Evolutionary conservation across 176 grass and related monocot genomes (phyloP), one percentile per base, ranked within the genome.

Genomic region (Dactylis glomerata): DNA sequence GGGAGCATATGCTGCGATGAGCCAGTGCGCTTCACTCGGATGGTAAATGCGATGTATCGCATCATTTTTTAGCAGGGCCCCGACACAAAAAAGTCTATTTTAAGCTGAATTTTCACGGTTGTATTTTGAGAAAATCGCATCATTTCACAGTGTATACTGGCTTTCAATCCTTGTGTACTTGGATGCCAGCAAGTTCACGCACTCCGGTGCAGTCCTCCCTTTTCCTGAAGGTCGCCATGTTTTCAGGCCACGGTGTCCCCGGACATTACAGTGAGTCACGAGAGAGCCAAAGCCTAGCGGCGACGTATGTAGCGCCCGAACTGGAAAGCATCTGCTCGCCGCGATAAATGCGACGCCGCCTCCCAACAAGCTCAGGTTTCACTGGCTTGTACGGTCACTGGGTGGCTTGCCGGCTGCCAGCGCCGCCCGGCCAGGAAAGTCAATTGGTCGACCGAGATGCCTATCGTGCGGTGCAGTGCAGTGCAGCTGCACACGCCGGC

Each of bases 281-380:
- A 17, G 63, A 9, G 84, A 85, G 84, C 89, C 46, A 87, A 68
- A 68, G 84, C 47, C 84, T 87, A 90, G 5, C 22, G 30, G 45
- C 59, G 36, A 8, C 8, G 52, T 47, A 32, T 84, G 81, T 73
- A 68, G 84, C 89, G 80, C 89, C 85, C 42, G 47, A 91, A 91
- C 42, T 76, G 85, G 89, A 81, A 91, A 76, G 81, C 76, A 46
- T 13, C 79, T 76, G 34, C 41, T 28, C 55, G 62, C 73, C 36
- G 69, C 3, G 78, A 63, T 54, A 67, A 69, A 81, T 51, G 72
- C 72, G 15, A 51, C 37, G 24, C 37, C 66, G 47, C 63, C 31
- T 69, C 27, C 28, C 28, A 31, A 17, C 27, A 15, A 30, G 26
- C 66, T 41, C 10, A 40, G 76, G 10, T 6, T 61, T 6, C 37